These are phyloP conservation scores for Pneumocystis jirovecii DNA, from an alignment of 1,139 yeast genomes.

Conservation along the genomic window DNA sequence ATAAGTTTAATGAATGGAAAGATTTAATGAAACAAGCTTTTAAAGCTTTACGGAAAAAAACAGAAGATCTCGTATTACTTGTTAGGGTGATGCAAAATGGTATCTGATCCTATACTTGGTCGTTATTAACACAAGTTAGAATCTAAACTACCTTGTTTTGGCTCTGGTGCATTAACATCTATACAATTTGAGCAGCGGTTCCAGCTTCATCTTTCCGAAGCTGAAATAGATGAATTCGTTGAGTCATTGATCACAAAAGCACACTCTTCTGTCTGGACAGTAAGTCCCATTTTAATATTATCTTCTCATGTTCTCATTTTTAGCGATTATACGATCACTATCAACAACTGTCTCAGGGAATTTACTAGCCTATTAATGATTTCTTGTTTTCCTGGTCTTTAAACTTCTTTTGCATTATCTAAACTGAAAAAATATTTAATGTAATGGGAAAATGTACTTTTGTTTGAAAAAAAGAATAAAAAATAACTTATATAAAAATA, in stretches of 20 bases:
- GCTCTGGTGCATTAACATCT: constrained; percentile 72
- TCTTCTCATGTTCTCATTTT: not conserved
- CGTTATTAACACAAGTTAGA: constrained; percentile 26
- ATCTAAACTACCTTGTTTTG: constrained; percentile 78
- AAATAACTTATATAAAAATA: too few species aligned
- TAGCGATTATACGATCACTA: constrained; percentile 75
- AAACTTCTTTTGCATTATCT: not conserved
- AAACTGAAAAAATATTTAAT: not conserved
- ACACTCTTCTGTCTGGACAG: constrained; percentile 72
- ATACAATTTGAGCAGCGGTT: constrained; percentile 63
- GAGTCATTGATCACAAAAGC: constrained; percentile 68
- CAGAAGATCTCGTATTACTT: constrained; percentile 58
- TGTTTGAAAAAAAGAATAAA: too few species aligned
- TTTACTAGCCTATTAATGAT: constrained; percentile 28
- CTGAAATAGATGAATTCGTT: constrained; percentile 62
- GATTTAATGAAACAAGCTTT: constrained; percentile 56
- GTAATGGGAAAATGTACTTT: not conserved
- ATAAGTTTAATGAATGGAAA: constrained; percentile 43
- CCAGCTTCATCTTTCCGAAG: constrained; percentile 57
- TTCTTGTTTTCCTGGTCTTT: not conserved
- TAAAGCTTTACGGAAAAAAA: constrained; percentile 50
- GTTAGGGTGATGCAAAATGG: constrained; percentile 79
- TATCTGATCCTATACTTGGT: not conserved
- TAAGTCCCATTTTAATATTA: not conserved
- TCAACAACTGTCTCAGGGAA: constrained; percentile 88